Conservation (phyloP, 768 basidiomycete genomes). For the Boletus subparvulus region DNA sequence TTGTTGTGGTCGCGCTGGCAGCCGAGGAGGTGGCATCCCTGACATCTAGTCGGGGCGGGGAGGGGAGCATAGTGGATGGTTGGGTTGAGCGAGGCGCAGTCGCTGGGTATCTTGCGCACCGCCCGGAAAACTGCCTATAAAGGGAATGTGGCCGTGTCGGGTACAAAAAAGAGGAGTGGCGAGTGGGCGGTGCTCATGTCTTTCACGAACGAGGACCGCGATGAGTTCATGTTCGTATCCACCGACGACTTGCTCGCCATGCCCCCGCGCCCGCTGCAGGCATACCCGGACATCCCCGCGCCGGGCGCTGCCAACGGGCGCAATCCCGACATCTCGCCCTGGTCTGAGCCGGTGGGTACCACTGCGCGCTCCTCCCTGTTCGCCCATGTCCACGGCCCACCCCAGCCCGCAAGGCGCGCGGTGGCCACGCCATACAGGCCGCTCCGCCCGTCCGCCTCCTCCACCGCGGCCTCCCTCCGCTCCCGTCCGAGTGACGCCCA, state of each 20-base stretch:
- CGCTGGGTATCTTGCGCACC: neutral
- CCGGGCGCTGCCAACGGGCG: neutral
- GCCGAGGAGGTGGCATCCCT: conserved; percentile 41
- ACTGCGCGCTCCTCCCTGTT: neutral
- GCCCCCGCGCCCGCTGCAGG: neutral
- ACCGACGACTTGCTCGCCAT: conserved; percentile 5
- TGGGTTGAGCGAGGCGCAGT: conserved; percentile 7
- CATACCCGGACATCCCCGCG: conserved; percentile 11
- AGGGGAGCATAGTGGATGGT: conserved; percentile 1
- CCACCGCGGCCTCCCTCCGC: conserved; percentile 30
- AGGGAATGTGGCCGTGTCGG: conserved; percentile 2
- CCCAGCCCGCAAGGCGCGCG: conserved; percentile 19
- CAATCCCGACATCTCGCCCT: conserved; percentile 21
- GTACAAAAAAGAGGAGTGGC: neutral
- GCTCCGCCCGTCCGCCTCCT: conserved; percentile 35
- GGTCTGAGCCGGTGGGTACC: conserved; percentile 18
- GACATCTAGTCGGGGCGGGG: conserved; percentile 6
- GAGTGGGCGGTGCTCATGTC: conserved; percentile 13
- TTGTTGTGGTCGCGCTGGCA: conserved; percentile 35
- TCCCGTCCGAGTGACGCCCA: conserved; percentile 32
- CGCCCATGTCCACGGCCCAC: conserved; percentile 8
- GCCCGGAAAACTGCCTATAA: conserved; percentile 11
- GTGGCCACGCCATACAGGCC: conserved; percentile 31
- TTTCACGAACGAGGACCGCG: neutral
- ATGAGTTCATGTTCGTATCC: conserved; percentile 11